Evolutionary conservation across 805 yeast genomes (phyloP).

Genomic region (Candida ulmi): DNA sequence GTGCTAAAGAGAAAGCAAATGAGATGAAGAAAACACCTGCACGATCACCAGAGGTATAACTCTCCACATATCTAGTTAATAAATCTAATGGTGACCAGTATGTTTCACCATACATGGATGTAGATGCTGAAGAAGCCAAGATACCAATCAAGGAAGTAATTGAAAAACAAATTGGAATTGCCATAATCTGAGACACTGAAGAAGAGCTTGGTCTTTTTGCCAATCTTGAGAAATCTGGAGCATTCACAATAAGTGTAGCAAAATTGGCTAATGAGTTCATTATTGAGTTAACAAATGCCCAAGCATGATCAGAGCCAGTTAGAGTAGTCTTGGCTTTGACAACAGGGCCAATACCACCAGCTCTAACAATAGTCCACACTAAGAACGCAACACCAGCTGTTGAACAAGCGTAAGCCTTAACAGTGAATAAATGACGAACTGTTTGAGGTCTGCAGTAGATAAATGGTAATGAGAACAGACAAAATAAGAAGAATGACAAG

Average conservation of each 20-base stretch:
- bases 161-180: slow-evolving; percentile 75
- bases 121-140: slow-evolving; percentile 75
- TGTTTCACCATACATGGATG: slow-evolving; percentile 57
- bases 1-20: slow-evolving; percentile 66
- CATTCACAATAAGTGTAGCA: slow-evolving; percentile 82
- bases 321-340: slow-evolving; percentile 49
- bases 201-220: slow-evolving; percentile 52
- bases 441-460: slow-evolving; percentile 79
- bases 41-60: slow-evolving; percentile 51
- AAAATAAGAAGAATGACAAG: slow-evolving; percentile 73
- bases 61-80: slow-evolving; percentile 54
- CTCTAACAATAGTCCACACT: slow-evolving; percentile 78
- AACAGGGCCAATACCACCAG: slow-evolving; percentile 74
- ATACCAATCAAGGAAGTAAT: slow-evolving; percentile 82
- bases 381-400: slow-evolving; percentile 79
- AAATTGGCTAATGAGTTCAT: slow-evolving; percentile 84
- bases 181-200: slow-evolving; percentile 50
- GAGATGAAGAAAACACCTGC: slow-evolving; percentile 78
- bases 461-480: slow-evolving; percentile 75
- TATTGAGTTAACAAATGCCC: slow-evolving; percentile 76
- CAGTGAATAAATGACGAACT: slow-evolving; percentile 77
- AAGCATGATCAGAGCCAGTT: slow-evolving; percentile 59
- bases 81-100: slow-evolving; percentile 79
- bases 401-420: slow-evolving; percentile 74
- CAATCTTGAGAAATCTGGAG: slow-evolving; percentile 87